Conservation (phyloP, 2,329 filamentous ascomycete species). For the Ciborinia camelliae region DNA sequence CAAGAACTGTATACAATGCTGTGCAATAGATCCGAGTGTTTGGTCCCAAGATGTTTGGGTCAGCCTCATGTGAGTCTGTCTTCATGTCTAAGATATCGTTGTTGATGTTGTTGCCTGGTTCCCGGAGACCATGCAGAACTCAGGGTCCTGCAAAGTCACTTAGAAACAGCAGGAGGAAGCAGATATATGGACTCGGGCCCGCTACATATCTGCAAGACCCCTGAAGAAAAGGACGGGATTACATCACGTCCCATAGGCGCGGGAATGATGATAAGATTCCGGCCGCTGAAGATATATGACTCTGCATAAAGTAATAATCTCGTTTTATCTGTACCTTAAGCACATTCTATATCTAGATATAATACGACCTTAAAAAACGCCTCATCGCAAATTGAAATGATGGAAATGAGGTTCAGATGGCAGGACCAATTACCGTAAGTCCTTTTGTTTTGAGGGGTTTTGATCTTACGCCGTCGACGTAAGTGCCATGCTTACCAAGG, state of each 20-base stretch:
- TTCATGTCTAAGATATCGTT: not conserved
- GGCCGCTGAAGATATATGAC: not conserved
- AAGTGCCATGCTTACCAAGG: not conserved
- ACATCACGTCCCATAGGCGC: not conserved
- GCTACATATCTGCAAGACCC: conserved; percentile 10
- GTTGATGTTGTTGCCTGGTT: not conserved
- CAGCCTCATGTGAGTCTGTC: not conserved
- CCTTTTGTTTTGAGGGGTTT: not conserved
- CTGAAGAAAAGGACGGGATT: not conserved
- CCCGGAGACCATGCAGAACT: conserved; percentile 9
- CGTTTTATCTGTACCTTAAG: not conserved
- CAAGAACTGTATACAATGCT: not conserved
- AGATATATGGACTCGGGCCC: conserved; percentile 10
- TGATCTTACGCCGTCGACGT: not conserved
- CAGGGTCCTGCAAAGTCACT: not conserved
- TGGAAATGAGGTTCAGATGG: not conserved
- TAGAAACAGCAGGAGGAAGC: not conserved
- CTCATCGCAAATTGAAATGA: not conserved
- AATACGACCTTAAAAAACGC: not conserved
- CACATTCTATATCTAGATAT: not conserved
- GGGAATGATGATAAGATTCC: not conserved
- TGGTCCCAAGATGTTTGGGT: not conserved
- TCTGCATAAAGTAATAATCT: not conserved
- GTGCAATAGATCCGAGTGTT: not conserved
- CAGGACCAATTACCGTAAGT: not conserved